Percentiles rank a stretch among this genome's conserved stretches.
Conservation (phyloP, 345 rosid genomes). For the Citrus sinensis region DVS_A1.0 CM039167.1:4269501-4270000, state of each 20-base stretch:
- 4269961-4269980: not conserved
- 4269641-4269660: not conserved
- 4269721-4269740: not conserved
- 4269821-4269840: not conserved
- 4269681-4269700: no score
- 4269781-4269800: not conserved
- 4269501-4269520: not conserved
- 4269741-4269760: not conserved
- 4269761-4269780: not conserved
- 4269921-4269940: no score
- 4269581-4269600: not conserved
- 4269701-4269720: not conserved
- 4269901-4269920: not conserved
- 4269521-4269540: not conserved
- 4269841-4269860: not conserved
- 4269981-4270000: not conserved
- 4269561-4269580: not conserved
- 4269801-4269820: not conserved
- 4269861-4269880: not conserved
- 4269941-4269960: not conserved
- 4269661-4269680: not conserved
- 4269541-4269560: not conserved
- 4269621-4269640: not conserved
- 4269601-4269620: not conserved
- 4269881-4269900: not conserved